Evolutionary conservation across 140 eudicot genomes (phyloP), one percentile per base, ranked within the genome.

Genomic region (Flaveria floridana): DNA sequence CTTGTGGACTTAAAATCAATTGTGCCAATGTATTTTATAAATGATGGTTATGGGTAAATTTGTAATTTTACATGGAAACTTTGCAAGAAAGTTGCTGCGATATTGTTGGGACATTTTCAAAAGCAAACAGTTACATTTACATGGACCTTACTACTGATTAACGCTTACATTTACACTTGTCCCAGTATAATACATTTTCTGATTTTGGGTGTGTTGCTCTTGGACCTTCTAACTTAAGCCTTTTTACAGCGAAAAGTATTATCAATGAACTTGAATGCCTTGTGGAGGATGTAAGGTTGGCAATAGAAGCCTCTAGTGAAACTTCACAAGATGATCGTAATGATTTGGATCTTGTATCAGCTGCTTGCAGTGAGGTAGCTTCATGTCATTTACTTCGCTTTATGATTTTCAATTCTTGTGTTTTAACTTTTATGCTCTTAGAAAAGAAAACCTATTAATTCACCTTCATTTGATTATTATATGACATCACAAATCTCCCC

Each of bases 181-280:
- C 66, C 42, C 75, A 2, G 41, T 19, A 34, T 9, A 21, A 3
- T 15, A 12, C 9, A 44, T 56, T 23, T 42, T 53, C n/a, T 71
- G 42, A 30, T 6, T 59, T n/a, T 21, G n/a, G 6, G 18, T 62
- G 21, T 71, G 19, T 16, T 28, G 59, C 25, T 55, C 3, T 39
- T 64, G 68, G 76, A 72, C 15, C 9, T 48, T 41, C 66, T 80
- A 70, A 75, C 47, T 61, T 44, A 25, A 37, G 11, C 6, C 4
- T 70, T 19, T 55, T 52, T 78, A 34, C 91, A 88, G 93, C 80
- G 63, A 85, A 86, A 78, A 12, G 15, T 76, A 66, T 82, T 13
- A 72, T 90, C 9, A 61, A 61, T 48, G 91, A 90, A 76, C 98
- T 93, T 26, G 85, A 83, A 81, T 44, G 75, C 75, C 85, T 93